A percentile compares a stretch with the other conserved stretches of the same genome.
Conservation (phyloP, 2,329 filamentous ascomycete species). For the Aspergillus quadricinctus region DNA sequence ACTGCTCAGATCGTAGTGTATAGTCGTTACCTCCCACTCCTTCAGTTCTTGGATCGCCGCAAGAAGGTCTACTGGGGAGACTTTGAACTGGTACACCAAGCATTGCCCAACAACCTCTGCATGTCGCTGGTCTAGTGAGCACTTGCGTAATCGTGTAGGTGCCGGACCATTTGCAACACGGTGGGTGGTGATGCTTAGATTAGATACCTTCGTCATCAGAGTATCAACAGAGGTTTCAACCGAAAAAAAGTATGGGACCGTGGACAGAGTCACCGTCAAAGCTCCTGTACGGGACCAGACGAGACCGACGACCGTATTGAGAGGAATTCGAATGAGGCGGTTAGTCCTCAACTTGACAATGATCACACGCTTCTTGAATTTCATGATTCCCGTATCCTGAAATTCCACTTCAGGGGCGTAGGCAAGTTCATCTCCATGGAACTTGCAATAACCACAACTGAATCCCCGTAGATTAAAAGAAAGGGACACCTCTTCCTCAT, state of each 20-base stretch:
- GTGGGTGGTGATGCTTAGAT: background rate
- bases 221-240: background rate
- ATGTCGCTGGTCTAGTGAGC: constrained; percentile 5
- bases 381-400: constrained; percentile 15
- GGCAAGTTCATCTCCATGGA: constrained; percentile 30
- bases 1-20: constrained; percentile 7
- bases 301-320: constrained; percentile 47
- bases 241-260: constrained; percentile 50
- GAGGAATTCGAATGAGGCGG: constrained; percentile 47
- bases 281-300: constrained; percentile 36
- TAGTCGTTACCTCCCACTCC: constrained; percentile 20
- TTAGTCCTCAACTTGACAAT: constrained; percentile 33
- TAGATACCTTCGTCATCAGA: background rate
- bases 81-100: constrained; percentile 46
- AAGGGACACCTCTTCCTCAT: constrained; percentile 12
- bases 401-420: constrained; percentile 35
- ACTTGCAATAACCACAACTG: constrained; percentile 48
- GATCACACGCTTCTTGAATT: constrained; percentile 43
- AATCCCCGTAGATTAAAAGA: constrained; percentile 15
- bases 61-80: constrained; percentile 21
- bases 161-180: background rate
- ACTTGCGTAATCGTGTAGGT: constrained; percentile 3
- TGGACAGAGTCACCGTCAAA: constrained; percentile 49
- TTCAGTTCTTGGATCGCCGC: constrained; percentile 21
- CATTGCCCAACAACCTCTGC: constrained; percentile 9